Evolutionary conservation across 2,329 filamentous ascomycete species (phyloP).

Genomic region (Sporothrix phasma): DNA sequence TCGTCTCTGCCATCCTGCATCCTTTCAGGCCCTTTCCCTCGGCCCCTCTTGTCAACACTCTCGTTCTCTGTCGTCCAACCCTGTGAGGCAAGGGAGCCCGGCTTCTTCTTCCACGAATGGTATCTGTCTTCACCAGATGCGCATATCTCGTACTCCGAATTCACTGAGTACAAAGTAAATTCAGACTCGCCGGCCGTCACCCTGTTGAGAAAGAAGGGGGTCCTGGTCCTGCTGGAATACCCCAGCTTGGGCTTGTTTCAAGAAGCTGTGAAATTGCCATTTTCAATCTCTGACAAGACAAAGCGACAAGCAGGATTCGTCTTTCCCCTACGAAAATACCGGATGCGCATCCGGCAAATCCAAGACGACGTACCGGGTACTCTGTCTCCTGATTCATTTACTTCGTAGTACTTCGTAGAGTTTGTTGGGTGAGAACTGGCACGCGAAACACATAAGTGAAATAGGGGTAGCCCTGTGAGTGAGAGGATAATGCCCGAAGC

Average conservation of each 20-base stretch:
- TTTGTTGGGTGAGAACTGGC: not conserved
- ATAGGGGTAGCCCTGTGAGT: not conserved
- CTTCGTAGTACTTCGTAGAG: no score
- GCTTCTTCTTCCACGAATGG: not conserved
- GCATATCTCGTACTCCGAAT: no score
- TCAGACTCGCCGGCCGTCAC: no score
- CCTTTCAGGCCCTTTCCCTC: not conserved
- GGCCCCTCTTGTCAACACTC: no score
- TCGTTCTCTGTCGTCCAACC: not conserved
- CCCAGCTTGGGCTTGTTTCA: constrained; percentile 1
- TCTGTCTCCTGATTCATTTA: not conserved
- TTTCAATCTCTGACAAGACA: not conserved
- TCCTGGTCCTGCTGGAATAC: no score
- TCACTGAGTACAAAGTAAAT: no score
- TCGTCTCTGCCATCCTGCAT: not conserved
- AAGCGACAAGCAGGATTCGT: not conserved
- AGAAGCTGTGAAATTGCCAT: not conserved
- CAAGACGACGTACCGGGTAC: not conserved
- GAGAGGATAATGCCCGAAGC: no score
- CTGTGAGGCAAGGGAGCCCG: not conserved
- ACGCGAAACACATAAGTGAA: not conserved
- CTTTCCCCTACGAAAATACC: not conserved
- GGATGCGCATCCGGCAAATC: not conserved
- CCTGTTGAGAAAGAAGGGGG: not conserved
- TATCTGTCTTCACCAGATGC: no score